These are phyloP conservation scores for Myxozyma neotropica DNA, from an alignment of 805 yeast species.

Conservation along the genomic window DNA sequence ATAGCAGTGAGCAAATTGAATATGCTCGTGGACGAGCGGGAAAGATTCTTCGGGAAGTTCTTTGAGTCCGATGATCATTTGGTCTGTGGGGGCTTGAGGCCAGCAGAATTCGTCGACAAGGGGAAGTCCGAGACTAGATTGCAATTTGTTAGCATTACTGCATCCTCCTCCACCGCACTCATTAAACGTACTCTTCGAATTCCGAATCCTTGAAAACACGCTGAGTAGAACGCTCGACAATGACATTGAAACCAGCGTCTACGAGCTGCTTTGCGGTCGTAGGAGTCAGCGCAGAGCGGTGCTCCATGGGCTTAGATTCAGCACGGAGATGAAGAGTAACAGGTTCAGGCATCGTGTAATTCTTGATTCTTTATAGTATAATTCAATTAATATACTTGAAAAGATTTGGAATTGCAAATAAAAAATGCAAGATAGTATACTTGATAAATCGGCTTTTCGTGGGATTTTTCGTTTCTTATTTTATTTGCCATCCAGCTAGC, in stretches of 20 bases:
- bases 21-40: conserved; percentile 94
- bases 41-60: conserved; percentile 90
- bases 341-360: conserved; percentile 20
- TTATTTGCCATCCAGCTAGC: neutral
- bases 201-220: conserved; percentile 78
- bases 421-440: too few species aligned
- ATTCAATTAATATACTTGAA: too few species aligned
- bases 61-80: conserved; percentile 90
- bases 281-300: conserved; percentile 96
- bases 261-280: conserved; percentile 78
- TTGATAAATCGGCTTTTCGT: too few species aligned
- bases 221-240: conserved; percentile 84
- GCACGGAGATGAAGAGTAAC: conserved; percentile 89
- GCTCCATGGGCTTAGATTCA: conserved; percentile 95
- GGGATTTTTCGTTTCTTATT: too few species aligned
- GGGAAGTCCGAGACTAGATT: conserved; percentile 68
- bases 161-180: neutral
- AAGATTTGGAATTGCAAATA: too few species aligned
- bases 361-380: too few species aligned
- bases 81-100: conserved; percentile 85
- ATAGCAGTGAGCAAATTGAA: conserved; percentile 98
- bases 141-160: neutral
- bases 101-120: conserved; percentile 94
- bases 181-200: conserved; percentile 50
- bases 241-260: conserved; percentile 85